A percentile compares a stretch with the other conserved stretches of the same genome.
These are phyloP conservation scores for Erythrophleum fordii DNA, from an alignment of 306 rosid genomes.

Conservation along the genomic window DNA sequence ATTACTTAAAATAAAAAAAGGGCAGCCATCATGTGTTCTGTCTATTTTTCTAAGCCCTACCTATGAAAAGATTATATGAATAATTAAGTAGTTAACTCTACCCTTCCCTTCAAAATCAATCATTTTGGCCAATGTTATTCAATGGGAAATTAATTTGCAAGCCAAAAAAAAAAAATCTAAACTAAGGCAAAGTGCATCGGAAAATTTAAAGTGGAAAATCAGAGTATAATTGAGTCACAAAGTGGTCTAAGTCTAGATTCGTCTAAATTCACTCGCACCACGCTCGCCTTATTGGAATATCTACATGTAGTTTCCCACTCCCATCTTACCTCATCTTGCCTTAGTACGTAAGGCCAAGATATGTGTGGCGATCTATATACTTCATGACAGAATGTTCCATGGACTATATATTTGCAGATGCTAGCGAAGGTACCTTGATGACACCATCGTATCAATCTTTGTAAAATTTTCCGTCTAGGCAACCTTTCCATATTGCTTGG, in stretches of 20 bases:
- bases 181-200: neutral
- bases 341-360: neutral
- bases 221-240: neutral
- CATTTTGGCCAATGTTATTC: neutral
- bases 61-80: neutral
- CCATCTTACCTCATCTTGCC: conserved; percentile 9
- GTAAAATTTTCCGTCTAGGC: neutral
- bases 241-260: neutral
- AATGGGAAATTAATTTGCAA: neutral
- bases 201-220: neutral
- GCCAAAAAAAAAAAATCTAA: neutral
- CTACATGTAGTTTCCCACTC: neutral
- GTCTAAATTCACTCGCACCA: conserved; percentile 26
- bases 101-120: conserved; percentile 20
- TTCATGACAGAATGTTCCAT: conserved; percentile 24
- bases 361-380: neutral
- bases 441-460: conserved; percentile 1
- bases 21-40: neutral
- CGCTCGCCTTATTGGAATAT: conserved; percentile 25
- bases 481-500: neutral
- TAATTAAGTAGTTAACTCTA: neutral
- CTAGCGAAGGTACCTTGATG: conserved; percentile 11
- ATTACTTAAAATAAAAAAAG: neutral
- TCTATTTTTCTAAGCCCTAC: neutral
- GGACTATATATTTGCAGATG: neutral